These are phyloP conservation scores for Trametes versicolor DNA, from an alignment of 1,284 basidiomycete species.

Conservation along the genomic window DNA sequence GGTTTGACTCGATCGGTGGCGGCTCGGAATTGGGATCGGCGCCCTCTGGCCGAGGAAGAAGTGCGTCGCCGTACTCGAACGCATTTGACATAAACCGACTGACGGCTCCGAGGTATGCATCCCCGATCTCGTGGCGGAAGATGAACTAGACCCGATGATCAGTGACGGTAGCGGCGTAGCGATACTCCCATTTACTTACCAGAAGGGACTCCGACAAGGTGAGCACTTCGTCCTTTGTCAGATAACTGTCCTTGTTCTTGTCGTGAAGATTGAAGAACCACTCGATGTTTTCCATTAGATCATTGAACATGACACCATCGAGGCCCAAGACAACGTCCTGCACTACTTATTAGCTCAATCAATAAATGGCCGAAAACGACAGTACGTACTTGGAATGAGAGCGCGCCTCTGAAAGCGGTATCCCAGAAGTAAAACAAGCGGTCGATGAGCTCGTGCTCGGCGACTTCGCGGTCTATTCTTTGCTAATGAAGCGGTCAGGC, in stretches of 20 bases:
- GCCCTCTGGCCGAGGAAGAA: constrained; percentile 64
- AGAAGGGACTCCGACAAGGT: constrained; percentile 95
- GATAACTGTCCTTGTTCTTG: constrained; percentile 93
- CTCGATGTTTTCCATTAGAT: constrained; percentile 97
- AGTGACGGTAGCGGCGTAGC: neutral
- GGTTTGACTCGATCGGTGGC: constrained; percentile 70
- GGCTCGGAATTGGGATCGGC: constrained; percentile 55
- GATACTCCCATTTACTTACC: constrained; percentile 56
- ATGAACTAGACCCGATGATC: constrained; percentile 74
- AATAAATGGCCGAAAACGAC: neutral
- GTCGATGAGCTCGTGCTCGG: constrained; percentile 86
- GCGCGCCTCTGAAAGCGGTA: constrained; percentile 76
- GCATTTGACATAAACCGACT: constrained; percentile 97
- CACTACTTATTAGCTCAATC: neutral
- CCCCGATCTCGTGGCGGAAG: constrained; percentile 97
- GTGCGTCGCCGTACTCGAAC: constrained; percentile 94
- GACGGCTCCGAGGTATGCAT: constrained; percentile 95
- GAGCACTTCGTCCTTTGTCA: constrained; percentile 97
- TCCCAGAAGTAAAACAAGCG: constrained; percentile 95
- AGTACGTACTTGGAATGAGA: constrained; percentile 81
- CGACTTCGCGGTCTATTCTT: constrained; percentile 81
- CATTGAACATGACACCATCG: constrained; percentile 94
- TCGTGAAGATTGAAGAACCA: constrained; percentile 99
- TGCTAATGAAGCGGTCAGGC: constrained; percentile 54
- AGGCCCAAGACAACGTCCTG: constrained; percentile 93